Conservation (phyloP, 2,329 filamentous ascomycete species). For the Trichoderma citrinoviride region DNA sequence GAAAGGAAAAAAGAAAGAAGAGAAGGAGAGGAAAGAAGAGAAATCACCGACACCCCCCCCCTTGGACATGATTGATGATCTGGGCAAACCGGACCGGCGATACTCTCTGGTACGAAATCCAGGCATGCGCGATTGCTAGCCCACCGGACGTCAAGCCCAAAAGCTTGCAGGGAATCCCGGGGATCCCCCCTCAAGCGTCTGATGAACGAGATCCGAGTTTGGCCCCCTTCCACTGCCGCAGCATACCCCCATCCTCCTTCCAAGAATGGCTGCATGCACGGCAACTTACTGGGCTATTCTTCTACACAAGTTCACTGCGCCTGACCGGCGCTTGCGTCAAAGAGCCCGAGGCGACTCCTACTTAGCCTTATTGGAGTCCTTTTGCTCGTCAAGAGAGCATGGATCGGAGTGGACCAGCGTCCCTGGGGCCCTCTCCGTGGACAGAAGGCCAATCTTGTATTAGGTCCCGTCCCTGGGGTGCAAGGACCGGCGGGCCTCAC, state of each 20-base stretch:
- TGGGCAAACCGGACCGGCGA: conserved; percentile 4
- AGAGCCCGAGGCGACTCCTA: conserved; percentile 33
- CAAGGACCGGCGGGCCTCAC: conserved; percentile 28
- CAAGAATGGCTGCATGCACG: conserved; percentile 48
- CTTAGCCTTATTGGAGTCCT: conserved; percentile 27
- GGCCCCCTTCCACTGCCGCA: conserved; percentile 17
- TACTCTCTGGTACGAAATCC: conserved; percentile 2
- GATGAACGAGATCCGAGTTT: conserved; percentile 22
- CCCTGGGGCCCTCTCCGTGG: conserved; percentile 18
- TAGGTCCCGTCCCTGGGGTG: conserved; percentile 41
- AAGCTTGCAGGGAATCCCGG: conserved; percentile 20
- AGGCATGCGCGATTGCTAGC: conserved; percentile 1
- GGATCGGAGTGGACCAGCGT: conserved; percentile 20
- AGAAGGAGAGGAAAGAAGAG: neutral
- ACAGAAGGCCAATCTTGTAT: conserved; percentile 21
- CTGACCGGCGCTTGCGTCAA: conserved; percentile 29
- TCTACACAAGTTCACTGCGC: conserved; percentile 27
- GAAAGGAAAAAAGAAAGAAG: neutral
- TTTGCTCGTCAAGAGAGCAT: conserved; percentile 25
- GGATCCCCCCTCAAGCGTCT: conserved; percentile 20
- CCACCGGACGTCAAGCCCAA: conserved; percentile 18
- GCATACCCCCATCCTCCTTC: conserved; percentile 40
- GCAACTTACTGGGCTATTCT: conserved; percentile 23
- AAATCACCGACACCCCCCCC: conserved; percentile 3
- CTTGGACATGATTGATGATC: conserved; percentile 6